Base-by-base conservation (phyloP, 768 basidiomycete genomes). In the Clavaria fumosa region DNA sequence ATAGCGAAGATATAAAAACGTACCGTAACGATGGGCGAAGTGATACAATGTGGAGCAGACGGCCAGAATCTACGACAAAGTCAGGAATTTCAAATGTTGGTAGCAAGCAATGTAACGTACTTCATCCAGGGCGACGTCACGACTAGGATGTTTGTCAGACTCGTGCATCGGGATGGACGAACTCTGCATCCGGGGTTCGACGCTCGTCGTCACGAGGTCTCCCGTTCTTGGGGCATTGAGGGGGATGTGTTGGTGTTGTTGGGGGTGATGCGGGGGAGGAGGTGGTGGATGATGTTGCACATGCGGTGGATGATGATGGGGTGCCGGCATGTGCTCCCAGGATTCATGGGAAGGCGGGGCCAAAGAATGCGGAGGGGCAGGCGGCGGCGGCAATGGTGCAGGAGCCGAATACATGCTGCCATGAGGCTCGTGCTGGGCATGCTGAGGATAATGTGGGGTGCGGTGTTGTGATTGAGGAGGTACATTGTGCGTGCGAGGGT, bases 21-120 rank as follows among this genome's bases (percentile, higher is more conserved):
- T 42, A 81, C 80, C 74, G 54, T 77, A 83, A 47, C 66, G 72
- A 35, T 58, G 66, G 7, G 81, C 78, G 50, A 84, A 85, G 9
- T 60, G 39, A 49, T 75, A 75, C 35, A 85, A 46, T 27, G 63
- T 58, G 27, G 57, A 60, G 42, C 81, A 85, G 47, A 46, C 20
- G 40, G n/a, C 40, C 28, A 23, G 32, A 12, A 41, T 20, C n/a
- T 7, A 34, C 15, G 23, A 30, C 5, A 42, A n/a, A 31, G 27
- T 12, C 33, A 10, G 7, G 3, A 10, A 9, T 20, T 34, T 12
- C 11, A n/a, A 38, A 33, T 20, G 27, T 30, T 37, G n/a, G 22
- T 23, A 38, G 22, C 32, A 38, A n/a, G n/a, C 17, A 12, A 30
- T 31, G 35, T 15, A 28, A 49, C 52, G 34, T 47, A 67, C 70